Base-by-base conservation (phyloP, 2,329 filamentous ascomycete genomes). In the Trichoderma semiorbis region DNA sequence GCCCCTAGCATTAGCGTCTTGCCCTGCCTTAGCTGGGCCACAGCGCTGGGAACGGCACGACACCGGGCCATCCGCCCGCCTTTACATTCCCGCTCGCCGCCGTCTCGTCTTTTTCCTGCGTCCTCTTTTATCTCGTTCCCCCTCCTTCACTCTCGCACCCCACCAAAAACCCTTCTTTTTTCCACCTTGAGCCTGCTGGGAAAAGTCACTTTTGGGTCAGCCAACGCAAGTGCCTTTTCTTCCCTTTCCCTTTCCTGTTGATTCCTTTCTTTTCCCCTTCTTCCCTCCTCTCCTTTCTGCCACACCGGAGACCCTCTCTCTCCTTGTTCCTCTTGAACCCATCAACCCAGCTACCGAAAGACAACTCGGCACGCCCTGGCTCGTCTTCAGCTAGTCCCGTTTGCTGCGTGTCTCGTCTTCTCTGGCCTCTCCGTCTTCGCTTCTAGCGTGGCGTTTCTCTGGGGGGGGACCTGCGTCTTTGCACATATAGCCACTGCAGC, bases 41-140 rank as follows among this genome's bases (percentile, higher is more conserved):
- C 76, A 75, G 78, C 75, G 76, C 78, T 81, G 80, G 79, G 79
- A 80, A 77, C 79, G 80, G 78, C 80, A 78, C 79, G 79, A 80
- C 79, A 79, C 79, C 78, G 78, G 79, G 73, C 80, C 77, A 80
- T 78, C 79, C 79, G 78, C 76, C 79, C 78, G 75, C 74, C 77
- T 77, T 78, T 79, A 77, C 80, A 79, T 80, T 81, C 80, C 80
- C 79, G 78, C 75, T 73, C 71, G 69, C 73, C 64, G 73, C 71
- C 71, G 66, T 71, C 62, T 64, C 69, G 47, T 72, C 32, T 57
- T 63, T 62, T 71, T 72, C 58, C 39, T 69, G 43, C 71, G 69
- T 72, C 62, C 68, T 71, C 71, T 61, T 72, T 62, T 55, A 66
- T 53, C 67, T 67, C 62, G 50, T 55, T 61, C 57, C 71, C 71